phyloP scores from a whole-genome alignment of 768 basidiomycete genomes.

The Ramaria rubella region DNA sequence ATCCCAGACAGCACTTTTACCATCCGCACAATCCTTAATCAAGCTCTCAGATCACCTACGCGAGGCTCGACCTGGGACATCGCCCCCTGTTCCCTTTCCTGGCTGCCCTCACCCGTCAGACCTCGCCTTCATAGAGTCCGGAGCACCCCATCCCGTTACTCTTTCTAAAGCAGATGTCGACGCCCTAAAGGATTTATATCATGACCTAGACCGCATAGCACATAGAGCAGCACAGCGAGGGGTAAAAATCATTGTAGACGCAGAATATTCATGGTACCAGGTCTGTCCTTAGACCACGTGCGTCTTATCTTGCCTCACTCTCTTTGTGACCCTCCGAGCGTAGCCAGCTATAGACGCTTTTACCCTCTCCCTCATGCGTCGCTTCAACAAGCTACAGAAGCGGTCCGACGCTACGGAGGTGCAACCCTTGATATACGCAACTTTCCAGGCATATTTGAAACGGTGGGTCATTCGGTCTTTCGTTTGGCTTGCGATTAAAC shows the following conservation, averaged over 20 bases:
- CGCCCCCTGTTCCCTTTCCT: constrained; percentile 51
- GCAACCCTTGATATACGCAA: constrained; percentile 74
- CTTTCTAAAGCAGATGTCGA: constrained; percentile 52
- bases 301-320: not conserved
- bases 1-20: constrained; percentile 59
- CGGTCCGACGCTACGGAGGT: constrained; percentile 17
- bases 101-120: constrained; percentile 59
- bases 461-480: constrained; percentile 37
- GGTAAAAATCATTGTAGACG: constrained; percentile 74
- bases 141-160: constrained; percentile 14
- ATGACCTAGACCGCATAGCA: constrained; percentile 61
- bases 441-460: constrained; percentile 84
- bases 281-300: constrained; percentile 24
- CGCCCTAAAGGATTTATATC: constrained; percentile 53
- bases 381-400: constrained; percentile 53
- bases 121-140: constrained; percentile 40
- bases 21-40: constrained; percentile 52
- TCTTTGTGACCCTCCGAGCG: not conserved
- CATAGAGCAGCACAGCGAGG: constrained; percentile 50
- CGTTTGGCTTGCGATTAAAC: not conserved
- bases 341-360: constrained; percentile 81
- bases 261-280: constrained; percentile 58
- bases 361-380: constrained; percentile 63
- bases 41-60: constrained; percentile 56
- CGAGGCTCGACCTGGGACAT: constrained; percentile 30